Evolutionary conservation across 495 filamentous ascomycete species (phyloP), one percentile per base, ranked within the genome.

Genomic region (Aspergillus campestris): DNA sequence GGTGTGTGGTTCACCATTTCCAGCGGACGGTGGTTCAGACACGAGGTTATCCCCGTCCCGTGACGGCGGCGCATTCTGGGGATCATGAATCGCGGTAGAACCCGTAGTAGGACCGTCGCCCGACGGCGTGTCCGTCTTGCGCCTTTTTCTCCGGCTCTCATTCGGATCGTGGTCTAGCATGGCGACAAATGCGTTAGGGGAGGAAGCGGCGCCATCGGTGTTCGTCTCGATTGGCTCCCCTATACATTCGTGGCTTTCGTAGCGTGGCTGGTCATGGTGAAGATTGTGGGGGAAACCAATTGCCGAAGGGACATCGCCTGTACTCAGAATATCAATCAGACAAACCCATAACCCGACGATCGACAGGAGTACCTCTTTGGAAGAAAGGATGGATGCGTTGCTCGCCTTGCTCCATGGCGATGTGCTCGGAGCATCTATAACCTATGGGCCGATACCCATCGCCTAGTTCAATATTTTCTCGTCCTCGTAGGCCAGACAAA

Each of bases 321-420:
- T 24, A 24, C 18, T 24, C 18, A 24, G 18, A 24, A 2, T 24
- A 24, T 24, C 18, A 24, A 24, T 24, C 18, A 24, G 18, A 24
- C 4, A 1, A 4, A 24, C 18, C 4, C 18, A 24, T 24, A 1
- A 24, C 18, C 4, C 18, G 18, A 24, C 18, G 18, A 24, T 24
- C 18, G 18, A 24, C 18, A 24, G 18, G 18, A 24, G 18, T 43
- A 70, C 67, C 65, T 62, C 58, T 56, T 40, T 57, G 56, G 45
- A 71, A 73, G 46, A 71, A 73, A 9, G 70, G 66, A 50, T 71
- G 66, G 42, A 73, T 52, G 31, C 59, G 64, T 46, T 65, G 61
- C 45, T 67, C 62, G 51, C 60, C 57, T 42, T 66, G 62, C 53
- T 56, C 64, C 66, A 70, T 71, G 42, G 60, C 70, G 62, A 64